Base-by-base conservation (phyloP, 345 rosid species). In the Arabidopsis suecica region DNA sequence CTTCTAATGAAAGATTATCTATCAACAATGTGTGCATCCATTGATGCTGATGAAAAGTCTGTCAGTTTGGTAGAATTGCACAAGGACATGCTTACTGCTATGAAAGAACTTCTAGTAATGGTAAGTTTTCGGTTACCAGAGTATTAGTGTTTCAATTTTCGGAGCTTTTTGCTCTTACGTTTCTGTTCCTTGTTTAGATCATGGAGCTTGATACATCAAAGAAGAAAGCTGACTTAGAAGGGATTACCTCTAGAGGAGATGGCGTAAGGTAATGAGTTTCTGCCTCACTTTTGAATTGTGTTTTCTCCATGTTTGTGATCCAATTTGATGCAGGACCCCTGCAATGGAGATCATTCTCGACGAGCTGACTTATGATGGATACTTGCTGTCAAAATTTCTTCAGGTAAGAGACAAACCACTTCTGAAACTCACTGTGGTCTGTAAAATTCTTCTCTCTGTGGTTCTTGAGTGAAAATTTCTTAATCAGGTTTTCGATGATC, bases 181-280 rank as follows among this genome's bases (percentile, higher is more conserved):
- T 38, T 40, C 2, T 65, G 32, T 62, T 32, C 68, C 53, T 40
- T 48, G 53, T 54, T 51, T 76, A 94, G 99, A 89, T 90, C 65
- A 86, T 90, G 88, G 88, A 90, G 73, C 91, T 95, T 74, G 98
- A 95, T 76, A 42, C 42, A 23, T 87, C 87, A 59, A 92, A 83
- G 85, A 85, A 82, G 87, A 81, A 78, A 75, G 99, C 94, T 44
- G 87, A 87, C 66, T 36, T 38, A 13, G 76, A 85, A 84, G 87
- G 91, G 60, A 78, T 30, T 63, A 87, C 88, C 30, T 79, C 81
- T 16, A 86, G 96, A 84, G 88, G 88, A 74, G 97, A 95, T 40
- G 90, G 91, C 70, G 81, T 82, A 51, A 92, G 98, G 99, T 94
- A 77, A 47, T 65, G 50, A 73, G 25, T 20, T n/a, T 45, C 10